Conservation (phyloP, 345 rosid species). For the Arabis alpina region DNA sequence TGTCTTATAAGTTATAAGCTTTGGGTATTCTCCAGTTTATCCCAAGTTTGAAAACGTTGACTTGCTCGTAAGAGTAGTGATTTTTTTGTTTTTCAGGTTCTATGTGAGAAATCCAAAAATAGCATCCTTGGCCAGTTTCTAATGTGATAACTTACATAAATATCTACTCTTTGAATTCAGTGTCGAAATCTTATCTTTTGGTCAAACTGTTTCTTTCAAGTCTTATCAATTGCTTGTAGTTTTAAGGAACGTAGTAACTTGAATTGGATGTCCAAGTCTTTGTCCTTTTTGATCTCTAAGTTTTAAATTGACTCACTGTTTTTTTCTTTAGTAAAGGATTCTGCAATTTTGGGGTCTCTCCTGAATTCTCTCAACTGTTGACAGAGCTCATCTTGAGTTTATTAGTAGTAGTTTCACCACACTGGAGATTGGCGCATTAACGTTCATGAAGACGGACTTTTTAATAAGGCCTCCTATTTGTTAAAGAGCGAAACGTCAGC, state of each 20-base stretch:
- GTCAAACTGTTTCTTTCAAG: background rate
- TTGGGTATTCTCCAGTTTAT: too few relatives aligned
- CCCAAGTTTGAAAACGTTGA: conserved; percentile 4
- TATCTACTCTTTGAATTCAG: background rate
- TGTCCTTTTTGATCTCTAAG: background rate
- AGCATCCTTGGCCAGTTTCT: conserved; percentile 1
- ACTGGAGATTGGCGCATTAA: conserved; percentile 13
- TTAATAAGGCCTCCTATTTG: background rate
- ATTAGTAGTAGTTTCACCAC: background rate
- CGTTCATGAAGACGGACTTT: conserved; percentile 12
- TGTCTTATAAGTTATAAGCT: too few relatives aligned
- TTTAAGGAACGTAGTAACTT: background rate
- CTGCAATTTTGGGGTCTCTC: background rate
- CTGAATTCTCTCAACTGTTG: background rate
- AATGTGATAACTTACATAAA: too few relatives aligned
- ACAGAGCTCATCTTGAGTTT: conserved; percentile 7
- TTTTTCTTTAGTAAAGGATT: background rate
- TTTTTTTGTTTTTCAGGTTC: background rate
- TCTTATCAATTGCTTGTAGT: background rate
- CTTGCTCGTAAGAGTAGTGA: background rate
- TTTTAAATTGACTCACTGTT: background rate
- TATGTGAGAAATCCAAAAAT: conserved; percentile 12
- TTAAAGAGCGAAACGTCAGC: conserved; percentile 4
- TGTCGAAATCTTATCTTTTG: background rate
- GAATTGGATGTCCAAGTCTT: background rate